Evolutionary conservation across 306 rosid genomes (phyloP), one percentile per base, ranked within the genome.

Genomic region (Hylodesmum podocarpum): DNA sequence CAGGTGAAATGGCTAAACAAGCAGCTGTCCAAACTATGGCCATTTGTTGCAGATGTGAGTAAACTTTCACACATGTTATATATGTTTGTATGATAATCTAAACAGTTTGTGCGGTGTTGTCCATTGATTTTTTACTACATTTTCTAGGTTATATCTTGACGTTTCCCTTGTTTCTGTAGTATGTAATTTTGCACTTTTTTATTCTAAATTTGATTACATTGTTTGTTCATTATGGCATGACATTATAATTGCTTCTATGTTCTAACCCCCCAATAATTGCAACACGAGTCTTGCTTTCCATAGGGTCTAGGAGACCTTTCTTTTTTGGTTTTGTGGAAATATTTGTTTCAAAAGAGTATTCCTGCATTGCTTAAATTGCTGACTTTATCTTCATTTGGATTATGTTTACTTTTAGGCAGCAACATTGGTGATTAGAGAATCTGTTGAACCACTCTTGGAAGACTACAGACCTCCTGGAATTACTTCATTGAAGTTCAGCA

Each of bases 1-100:
- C 89, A 91, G 98, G 98, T 90, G 80, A 94, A 94, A 85, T 94
- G 98, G 98, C 82, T 94, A 63, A 94, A 94, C 90, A 94, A 92
- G 92, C 84, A 72, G 77, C 87, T 92, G 61, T 87, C 87, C 87
- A 94, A 94, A 83, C 49, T 91, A 76, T 94, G 98, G 98, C 98
- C 98, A 9, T 94, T 62, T 80, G 81, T 94, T 46, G 96, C 98
- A 70, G 96, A 94, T 85, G 97, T 94, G 84, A 90, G 97, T 79
- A 57, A 61, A 53, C 63, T 46, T 15, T 12, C 50, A 37, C 54
- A 19, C 73, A 72, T 37, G 8, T 72, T 73, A 16, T 28, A 16
- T 28, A 57, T 49, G 46, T 59, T 66, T 74, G 69, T 46, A 81
- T 59, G 5, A 68, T 73, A 63, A 31, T 72, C 14, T 58, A 15